Evolutionary conservation across 2,329 filamentous ascomycete species (phyloP), one percentile per base, ranked within the genome.

Genomic region (Penicillium aurantiogriseum): DNA sequence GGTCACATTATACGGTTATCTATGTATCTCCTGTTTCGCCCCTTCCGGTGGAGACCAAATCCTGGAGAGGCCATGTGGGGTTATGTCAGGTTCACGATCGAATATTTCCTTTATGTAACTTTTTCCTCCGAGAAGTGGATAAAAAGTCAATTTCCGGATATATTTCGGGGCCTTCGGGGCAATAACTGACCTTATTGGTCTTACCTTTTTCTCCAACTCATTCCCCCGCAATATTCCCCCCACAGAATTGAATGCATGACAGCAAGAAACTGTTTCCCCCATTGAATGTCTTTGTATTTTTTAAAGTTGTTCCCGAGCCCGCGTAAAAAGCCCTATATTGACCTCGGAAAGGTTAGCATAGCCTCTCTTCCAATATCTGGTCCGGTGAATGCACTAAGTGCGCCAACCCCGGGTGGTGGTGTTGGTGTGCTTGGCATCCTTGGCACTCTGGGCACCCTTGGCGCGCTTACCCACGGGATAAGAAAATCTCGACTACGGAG

Each of bases 21-120:
- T 43, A 25, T 55, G 48, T 52, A 15, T 52, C 25, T 35, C 27
- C 48, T 48, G 51, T 44, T 50, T 54, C 44, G 56, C 51, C 45
- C 25, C 51, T n/a, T 39, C 25, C 10, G 46, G 56, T 58, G 51
- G 46, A 51, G 33, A 39, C 27, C 7, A 35, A 31, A 47, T 45
- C 40, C 35, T 44, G 56, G 46, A 46, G 46, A 51, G 33, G 33
- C 42, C 40, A 17, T 35, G n/a, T 47, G 45, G 31, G 45, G 45
- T 35, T 35, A 25, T 25, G 31, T n/a, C 45, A 36, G 19, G 19
- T 47, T n/a, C 45, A 25, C 15, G 21, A 47, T 25, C 19, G 9
- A 47, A 17, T 25, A 47, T 47, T 47, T 25, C 6, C 5, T 21
- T 47, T 21, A 47, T 31, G 45, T 47, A 47, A 47, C 3, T 11